Evolutionary conservation across 1,284 basidiomycete species (phyloP).

Genomic region (Afroboletus lepidellus): DNA sequence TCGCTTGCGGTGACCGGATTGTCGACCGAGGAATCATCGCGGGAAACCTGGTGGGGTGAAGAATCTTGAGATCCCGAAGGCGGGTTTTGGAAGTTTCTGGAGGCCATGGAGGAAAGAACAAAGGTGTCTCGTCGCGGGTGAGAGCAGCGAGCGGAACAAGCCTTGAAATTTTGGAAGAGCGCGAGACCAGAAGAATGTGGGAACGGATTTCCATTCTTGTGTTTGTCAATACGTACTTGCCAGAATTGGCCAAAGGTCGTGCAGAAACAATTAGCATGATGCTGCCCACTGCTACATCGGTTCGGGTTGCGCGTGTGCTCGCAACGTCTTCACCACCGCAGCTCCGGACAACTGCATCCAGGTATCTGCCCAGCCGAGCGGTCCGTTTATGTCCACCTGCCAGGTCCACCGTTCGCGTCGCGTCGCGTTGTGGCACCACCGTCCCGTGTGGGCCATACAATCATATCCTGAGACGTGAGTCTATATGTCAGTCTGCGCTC

Average conservation of each 20-base stretch:
- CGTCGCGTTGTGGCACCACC: constrained; percentile 11
- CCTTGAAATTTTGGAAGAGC: constrained; percentile 33
- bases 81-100: constrained; percentile 20
- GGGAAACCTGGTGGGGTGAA: constrained; percentile 48
- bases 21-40: constrained; percentile 42
- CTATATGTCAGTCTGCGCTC: constrained; percentile 12
- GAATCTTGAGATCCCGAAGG: constrained; percentile 41
- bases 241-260: constrained; percentile 16
- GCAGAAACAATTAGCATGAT: constrained; percentile 32
- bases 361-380: constrained; percentile 25
- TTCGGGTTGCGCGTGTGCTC: constrained; percentile 22
- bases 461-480: constrained; percentile 29
- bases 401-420: constrained; percentile 13
- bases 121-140: constrained; percentile 16
- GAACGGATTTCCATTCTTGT: constrained; percentile 14
- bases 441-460: constrained; percentile 10
- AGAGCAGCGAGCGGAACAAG: constrained; percentile 16
- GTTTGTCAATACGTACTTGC: constrained; percentile 2
- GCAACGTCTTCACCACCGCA: constrained; percentile 28
- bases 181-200: constrained; percentile 24
- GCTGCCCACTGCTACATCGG: constrained; percentile 18
- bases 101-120: constrained; percentile 29
- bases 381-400: constrained; percentile 19
- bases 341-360: constrained; percentile 21
- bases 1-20: constrained; percentile 76